Conservation (phyloP, 129 eudicot species). For the Arctium minus region DNA sequence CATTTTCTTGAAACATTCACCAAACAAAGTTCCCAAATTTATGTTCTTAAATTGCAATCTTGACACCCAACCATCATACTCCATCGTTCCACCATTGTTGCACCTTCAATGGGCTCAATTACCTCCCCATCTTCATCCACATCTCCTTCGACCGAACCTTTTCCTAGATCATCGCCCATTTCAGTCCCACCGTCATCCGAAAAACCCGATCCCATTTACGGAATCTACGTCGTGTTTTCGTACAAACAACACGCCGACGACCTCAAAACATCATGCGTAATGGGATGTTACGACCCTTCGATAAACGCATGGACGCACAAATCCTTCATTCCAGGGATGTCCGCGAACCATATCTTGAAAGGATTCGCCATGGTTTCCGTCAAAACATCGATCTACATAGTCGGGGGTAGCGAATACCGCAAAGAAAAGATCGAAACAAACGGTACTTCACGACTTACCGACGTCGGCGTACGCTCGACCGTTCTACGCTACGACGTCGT, state of each 20-base stretch:
- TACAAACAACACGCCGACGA: constrained; percentile 18
- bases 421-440: neutral
- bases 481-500: constrained; percentile 36
- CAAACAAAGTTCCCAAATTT: constrained; percentile 10
- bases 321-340: constrained; percentile 29
- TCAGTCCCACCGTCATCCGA: constrained; percentile 15
- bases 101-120: constrained; percentile 41
- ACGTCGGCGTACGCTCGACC: constrained; percentile 30
- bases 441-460: neutral
- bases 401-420: constrained; percentile 47
- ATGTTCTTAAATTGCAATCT: constrained; percentile 22
- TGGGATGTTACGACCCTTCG: constrained; percentile 37
- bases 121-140: constrained; percentile 32
- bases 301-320: constrained; percentile 36
- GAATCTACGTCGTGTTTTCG: constrained; percentile 34
- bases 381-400: constrained; percentile 35
- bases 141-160: neutral
- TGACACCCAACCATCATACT: constrained; percentile 19
- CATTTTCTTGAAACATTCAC: constrained; percentile 13
- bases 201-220: constrained; percentile 6
- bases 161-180: constrained; percentile 14
- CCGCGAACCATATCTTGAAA: constrained; percentile 36
- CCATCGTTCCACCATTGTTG: constrained; percentile 1
- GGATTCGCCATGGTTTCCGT: constrained; percentile 44
- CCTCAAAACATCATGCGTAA: constrained; percentile 25